phyloP scores from a whole-genome alignment of 2,329 filamentous ascomycete species.

The Pseudogymnoascus sp. region DNA sequence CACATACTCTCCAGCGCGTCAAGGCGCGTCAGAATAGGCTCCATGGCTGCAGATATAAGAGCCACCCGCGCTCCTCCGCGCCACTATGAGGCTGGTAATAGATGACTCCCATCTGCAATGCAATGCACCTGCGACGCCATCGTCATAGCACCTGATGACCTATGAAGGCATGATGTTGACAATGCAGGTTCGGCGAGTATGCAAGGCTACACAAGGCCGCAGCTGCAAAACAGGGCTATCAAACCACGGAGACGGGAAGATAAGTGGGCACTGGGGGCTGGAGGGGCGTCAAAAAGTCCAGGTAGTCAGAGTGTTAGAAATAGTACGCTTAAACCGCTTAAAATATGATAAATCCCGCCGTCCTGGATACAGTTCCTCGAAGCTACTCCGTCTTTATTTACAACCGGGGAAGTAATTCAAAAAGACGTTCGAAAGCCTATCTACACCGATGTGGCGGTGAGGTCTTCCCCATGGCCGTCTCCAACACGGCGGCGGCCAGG shows the following conservation, averaged over 20 bases:
- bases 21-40: background rate
- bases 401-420: background rate
- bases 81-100: conserved; percentile 29
- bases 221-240: background rate
- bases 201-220: background rate
- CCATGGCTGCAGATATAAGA: background rate
- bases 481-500: background rate
- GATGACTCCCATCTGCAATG: conserved; percentile 37
- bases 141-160: conserved; percentile 13
- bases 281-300: background rate
- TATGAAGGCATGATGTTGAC: background rate
- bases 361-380: background rate
- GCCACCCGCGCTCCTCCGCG: background rate
- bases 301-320: background rate
- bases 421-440: background rate
- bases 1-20: background rate
- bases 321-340: background rate
- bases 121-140: background rate
- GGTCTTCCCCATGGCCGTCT: background rate
- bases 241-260: background rate
- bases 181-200: background rate
- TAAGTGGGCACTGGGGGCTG: background rate
- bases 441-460: background rate
- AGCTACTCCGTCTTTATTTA: background rate
- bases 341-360: background rate